These are phyloP conservation scores for Neonectria punicea DNA, from an alignment of 2,329 filamentous ascomycete genomes.

Conservation along the genomic window DNA sequence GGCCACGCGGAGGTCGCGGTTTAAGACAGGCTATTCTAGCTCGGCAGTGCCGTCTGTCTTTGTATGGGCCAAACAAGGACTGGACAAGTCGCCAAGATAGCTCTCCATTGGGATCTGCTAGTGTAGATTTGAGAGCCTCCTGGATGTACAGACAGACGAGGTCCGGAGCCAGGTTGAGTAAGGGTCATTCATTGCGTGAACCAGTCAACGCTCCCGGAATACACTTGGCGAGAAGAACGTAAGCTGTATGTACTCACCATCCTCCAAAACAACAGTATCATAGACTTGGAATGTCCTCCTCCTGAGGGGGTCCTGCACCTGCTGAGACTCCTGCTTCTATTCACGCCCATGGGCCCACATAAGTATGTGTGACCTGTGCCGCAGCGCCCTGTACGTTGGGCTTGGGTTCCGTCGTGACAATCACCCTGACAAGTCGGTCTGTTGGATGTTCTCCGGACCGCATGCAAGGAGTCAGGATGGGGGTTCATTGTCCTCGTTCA, in stretches of 20 bases:
- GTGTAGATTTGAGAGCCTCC: conserved; percentile 2
- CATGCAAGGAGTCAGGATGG: conserved; percentile 28
- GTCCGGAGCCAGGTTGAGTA: conserved; percentile 1
- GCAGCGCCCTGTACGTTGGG: conserved; percentile 27
- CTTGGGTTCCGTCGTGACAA: conserved; percentile 14
- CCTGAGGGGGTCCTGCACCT: conserved; percentile 8
- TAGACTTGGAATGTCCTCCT: background rate
- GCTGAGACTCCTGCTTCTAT: conserved; percentile 12
- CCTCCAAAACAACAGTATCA: conserved; percentile 13
- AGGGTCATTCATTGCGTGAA: conserved; percentile 1
- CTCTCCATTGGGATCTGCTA: conserved; percentile 19
- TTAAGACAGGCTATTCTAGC: conserved; percentile 19
- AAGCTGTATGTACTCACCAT: background rate
- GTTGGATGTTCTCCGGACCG: conserved; percentile 11
- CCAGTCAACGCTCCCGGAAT: conserved; percentile 1
- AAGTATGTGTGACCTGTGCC: conserved; percentile 22
- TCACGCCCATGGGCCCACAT: conserved; percentile 25
- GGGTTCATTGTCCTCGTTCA: conserved; percentile 3
- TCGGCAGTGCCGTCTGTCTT: conserved; percentile 22
- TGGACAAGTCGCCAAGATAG: conserved; percentile 7
- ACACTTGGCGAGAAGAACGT: background rate
- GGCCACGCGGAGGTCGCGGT: conserved; percentile 13
- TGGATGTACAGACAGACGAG: conserved; percentile 8
- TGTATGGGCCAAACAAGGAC: conserved; percentile 12
- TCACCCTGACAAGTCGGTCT: conserved; percentile 16